phyloP scores from a whole-genome alignment of 1,284 basidiomycete species.

The Hemileia vastatrix region DNA sequence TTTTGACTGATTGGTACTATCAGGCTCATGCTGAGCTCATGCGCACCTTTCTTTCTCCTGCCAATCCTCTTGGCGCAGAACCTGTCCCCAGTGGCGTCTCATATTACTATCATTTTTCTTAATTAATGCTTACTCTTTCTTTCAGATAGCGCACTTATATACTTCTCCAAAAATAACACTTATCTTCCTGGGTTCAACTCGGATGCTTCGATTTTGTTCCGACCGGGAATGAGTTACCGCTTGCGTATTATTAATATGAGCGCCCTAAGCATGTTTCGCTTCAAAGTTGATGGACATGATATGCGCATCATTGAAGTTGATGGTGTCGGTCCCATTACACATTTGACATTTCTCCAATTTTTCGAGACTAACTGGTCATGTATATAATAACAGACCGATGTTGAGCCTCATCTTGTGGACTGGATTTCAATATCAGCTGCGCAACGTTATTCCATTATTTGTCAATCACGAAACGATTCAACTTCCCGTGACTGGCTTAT shows the following conservation, averaged over 20 bases:
- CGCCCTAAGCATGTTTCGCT: conserved; percentile 55
- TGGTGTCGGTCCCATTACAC: conserved; percentile 50
- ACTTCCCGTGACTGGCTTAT: conserved; percentile 73
- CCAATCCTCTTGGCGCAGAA: conserved; percentile 72
- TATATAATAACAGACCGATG: conserved; percentile 48
- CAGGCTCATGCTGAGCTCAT: conserved; percentile 58
- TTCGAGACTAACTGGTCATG: background rate
- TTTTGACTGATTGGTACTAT: conserved; percentile 48
- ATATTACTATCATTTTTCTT: background rate
- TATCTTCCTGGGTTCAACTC: conserved; percentile 51
- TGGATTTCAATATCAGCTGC: conserved; percentile 66
- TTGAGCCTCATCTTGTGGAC: conserved; percentile 61
- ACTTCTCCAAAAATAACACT: conserved; percentile 59
- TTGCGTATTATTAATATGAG: conserved; percentile 66
- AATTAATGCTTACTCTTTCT: conserved; percentile 8
- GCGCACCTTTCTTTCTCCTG: conserved; percentile 32
- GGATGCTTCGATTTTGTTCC: conserved; percentile 72
- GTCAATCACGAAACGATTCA: conserved; percentile 70
- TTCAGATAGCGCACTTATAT: conserved; percentile 68
- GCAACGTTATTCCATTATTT: conserved; percentile 86
- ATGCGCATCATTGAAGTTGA: conserved; percentile 84
- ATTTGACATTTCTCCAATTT: background rate
- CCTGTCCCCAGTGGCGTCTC: conserved; percentile 60
- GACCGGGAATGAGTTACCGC: conserved; percentile 62
- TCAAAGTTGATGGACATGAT: conserved; percentile 80